Evolutionary conservation across 2,329 filamentous ascomycete species (phyloP).

Genomic region (Lomentospora prolificans): DNA sequence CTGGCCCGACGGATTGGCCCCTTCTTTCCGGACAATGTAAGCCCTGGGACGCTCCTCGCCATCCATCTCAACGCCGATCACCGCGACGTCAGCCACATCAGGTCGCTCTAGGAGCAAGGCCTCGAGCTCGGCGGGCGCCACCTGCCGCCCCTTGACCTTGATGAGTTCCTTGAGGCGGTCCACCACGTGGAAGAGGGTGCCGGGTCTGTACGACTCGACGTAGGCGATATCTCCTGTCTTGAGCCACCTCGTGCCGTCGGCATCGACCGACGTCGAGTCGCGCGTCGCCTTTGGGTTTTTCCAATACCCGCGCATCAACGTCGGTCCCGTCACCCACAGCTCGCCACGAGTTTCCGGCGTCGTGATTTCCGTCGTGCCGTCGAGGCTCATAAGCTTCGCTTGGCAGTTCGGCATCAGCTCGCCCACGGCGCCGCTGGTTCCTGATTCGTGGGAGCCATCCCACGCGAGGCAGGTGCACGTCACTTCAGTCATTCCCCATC

Average conservation of each 20-base stretch:
- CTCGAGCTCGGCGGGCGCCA: constrained; percentile 43
- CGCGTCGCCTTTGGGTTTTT: constrained; percentile 56
- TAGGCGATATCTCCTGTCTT: constrained; percentile 67
- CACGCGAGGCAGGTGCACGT: constrained; percentile 63
- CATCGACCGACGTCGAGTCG: constrained; percentile 39
- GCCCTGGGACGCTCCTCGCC: constrained; percentile 53
- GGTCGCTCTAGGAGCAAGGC: constrained; percentile 26
- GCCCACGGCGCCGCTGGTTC: constrained; percentile 46
- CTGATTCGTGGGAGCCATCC: constrained; percentile 25
- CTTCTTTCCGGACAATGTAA: constrained; percentile 52
- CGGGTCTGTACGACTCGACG: constrained; percentile 43
- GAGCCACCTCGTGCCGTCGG: constrained; percentile 51
- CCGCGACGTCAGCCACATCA: constrained; percentile 51
- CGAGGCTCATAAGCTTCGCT: constrained; percentile 53
- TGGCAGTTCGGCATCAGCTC: constrained; percentile 60
- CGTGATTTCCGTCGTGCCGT: constrained; percentile 41
- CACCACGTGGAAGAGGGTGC: constrained; percentile 50
- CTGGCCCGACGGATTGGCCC: constrained; percentile 43
- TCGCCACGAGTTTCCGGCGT: constrained; percentile 51
- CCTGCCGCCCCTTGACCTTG: constrained; percentile 51
- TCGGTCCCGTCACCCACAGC: constrained; percentile 63
- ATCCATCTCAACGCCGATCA: constrained; percentile 47
- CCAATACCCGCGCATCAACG: constrained; percentile 71
- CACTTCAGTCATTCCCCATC: constrained; percentile 81
- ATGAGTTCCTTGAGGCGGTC: constrained; percentile 62